Evolutionary conservation across 495 filamentous ascomycete species (phyloP).

Genomic region (Rhypophila decipiens): DNA sequence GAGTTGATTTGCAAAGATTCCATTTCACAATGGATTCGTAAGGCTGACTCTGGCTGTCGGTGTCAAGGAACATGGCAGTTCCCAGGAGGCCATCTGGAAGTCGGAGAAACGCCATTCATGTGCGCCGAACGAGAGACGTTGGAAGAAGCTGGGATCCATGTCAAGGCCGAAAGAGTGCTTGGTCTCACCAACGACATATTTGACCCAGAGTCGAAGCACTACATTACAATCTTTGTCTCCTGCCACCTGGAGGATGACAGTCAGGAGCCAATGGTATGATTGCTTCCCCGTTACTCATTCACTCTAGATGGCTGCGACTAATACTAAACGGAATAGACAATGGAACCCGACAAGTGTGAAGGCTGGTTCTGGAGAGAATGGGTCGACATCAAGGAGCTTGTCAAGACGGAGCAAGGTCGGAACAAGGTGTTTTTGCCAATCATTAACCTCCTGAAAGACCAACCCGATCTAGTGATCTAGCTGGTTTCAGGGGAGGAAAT

Average conservation of each 20-base stretch:
- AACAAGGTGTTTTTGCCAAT: constrained; percentile 51
- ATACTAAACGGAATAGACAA: not conserved
- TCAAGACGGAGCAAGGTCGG: constrained; percentile 18
- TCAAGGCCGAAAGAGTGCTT: constrained; percentile 41
- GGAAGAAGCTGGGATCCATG: constrained; percentile 59
- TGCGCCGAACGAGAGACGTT: constrained; percentile 59
- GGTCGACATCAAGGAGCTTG: constrained; percentile 32
- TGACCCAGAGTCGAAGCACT: constrained; percentile 50
- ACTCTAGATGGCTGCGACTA: not conserved
- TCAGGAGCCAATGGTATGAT: constrained; percentile 42
- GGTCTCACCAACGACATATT: constrained; percentile 58
- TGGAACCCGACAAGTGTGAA: constrained; percentile 62
- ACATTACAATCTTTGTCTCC: constrained; percentile 58
- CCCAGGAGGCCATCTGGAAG: constrained; percentile 65
- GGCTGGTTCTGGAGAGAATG: constrained; percentile 57
- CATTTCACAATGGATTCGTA: not conserved
- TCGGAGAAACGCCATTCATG: constrained; percentile 49
- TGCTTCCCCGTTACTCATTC: not conserved
- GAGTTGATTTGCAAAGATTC: too few species aligned
- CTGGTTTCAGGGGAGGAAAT: too few species aligned
- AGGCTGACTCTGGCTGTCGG: not conserved
- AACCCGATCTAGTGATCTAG: too few species aligned
- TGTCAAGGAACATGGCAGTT: constrained; percentile 51
- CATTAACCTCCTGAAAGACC: constrained; percentile 43
- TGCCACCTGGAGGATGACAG: constrained; percentile 34